phyloP scores from a whole-genome alignment of 2,329 filamentous ascomycete species.

The Coniochaeta prunicola region DNA sequence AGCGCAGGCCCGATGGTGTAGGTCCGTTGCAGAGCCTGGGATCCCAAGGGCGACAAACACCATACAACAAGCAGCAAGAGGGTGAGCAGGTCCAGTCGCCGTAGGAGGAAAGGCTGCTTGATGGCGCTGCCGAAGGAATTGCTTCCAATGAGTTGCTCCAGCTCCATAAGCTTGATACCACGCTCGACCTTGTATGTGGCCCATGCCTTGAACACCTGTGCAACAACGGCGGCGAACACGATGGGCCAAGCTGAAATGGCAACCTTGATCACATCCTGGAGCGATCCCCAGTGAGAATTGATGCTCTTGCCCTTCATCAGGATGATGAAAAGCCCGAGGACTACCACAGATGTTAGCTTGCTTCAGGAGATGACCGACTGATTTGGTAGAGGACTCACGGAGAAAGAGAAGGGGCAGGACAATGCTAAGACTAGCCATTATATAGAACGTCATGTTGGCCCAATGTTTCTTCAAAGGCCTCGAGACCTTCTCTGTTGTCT shows the following conservation, averaged over 20 bases:
- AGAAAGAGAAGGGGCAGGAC: neutral
- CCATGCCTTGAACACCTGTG: slow-evolving; percentile 13
- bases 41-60: slow-evolving; percentile 11
- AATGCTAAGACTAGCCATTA: neutral
- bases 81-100: slow-evolving; percentile 6
- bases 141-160: slow-evolving; percentile 7
- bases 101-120: slow-evolving; percentile 6
- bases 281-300: neutral
- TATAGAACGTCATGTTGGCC: neutral
- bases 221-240: slow-evolving; percentile 13
- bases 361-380: neutral
- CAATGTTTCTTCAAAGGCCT: neutral
- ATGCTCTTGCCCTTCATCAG: neutral
- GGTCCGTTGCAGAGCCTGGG: slow-evolving; percentile 5
- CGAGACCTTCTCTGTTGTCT: neutral
- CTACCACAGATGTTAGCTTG: neutral
- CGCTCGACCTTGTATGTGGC: slow-evolving; percentile 11
- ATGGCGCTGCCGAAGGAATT: slow-evolving; percentile 6
- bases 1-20: neutral
- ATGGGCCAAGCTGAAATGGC: slow-evolving; percentile 12
- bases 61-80: slow-evolving; percentile 9
- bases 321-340: neutral
- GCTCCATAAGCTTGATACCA: slow-evolving; percentile 5
- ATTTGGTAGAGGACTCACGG: neutral
- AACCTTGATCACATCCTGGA: slow-evolving; percentile 9